These are phyloP conservation scores for Clarireedia homoeocarpa DNA, from an alignment of 2,329 filamentous ascomycete genomes.

Conservation along the genomic window DNA sequence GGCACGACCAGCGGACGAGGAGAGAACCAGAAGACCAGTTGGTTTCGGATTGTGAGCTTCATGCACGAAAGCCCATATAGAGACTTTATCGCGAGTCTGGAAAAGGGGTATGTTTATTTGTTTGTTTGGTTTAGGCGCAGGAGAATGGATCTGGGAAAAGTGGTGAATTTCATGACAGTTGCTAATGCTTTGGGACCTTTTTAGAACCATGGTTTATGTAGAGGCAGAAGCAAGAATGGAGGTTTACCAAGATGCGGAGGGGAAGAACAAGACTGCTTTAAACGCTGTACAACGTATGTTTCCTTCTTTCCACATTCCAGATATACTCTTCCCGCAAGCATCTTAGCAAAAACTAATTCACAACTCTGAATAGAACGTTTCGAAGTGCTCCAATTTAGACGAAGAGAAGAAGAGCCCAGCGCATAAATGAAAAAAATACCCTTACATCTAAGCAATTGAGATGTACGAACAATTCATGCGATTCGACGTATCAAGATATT, in stretches of 20 bases:
- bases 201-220: conserved; percentile 69
- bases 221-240: conserved; percentile 73
- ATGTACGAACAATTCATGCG: conserved; percentile 1
- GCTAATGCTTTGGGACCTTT: too few species aligned
- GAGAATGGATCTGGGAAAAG: neutral
- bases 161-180: too few species aligned
- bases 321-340: conserved; percentile 16
- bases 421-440: neutral
- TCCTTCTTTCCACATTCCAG: conserved; percentile 27
- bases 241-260: conserved; percentile 61
- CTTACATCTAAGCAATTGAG: neutral
- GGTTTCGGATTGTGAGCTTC: conserved; percentile 77
- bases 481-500: neutral
- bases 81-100: conserved; percentile 64
- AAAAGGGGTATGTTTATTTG: conserved; percentile 67
- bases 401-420: neutral
- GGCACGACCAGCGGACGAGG: conserved; percentile 58
- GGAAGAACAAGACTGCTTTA: conserved; percentile 55
- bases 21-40: conserved; percentile 72
- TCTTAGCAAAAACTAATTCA: neutral
- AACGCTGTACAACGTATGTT: conserved; percentile 69
- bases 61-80: conserved; percentile 55
- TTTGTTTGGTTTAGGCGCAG: neutral
- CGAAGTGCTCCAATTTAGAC: conserved; percentile 11
- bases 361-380: conserved; percentile 9